Percentiles rank a stretch among this genome's conserved stretches.
These are phyloP conservation scores for Silene conica DNA, from an alignment of 148 eudicot species.

Conservation along the genomic window DNA sequence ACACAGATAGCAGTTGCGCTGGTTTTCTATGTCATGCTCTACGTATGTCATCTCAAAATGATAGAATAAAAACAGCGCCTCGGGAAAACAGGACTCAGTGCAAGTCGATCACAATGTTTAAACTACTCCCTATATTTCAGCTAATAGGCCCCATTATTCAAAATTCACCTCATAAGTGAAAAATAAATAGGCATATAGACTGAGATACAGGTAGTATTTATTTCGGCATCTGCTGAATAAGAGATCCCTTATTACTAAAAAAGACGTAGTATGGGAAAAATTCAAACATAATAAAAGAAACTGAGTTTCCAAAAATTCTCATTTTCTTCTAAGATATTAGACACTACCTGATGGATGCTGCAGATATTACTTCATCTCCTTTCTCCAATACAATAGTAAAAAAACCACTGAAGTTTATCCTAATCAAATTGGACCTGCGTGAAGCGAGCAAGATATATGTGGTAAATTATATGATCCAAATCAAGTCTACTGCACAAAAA, in stretches of 20 bases:
- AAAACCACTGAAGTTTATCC: conserved; percentile 71
- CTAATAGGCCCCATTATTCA: too few relatives aligned
- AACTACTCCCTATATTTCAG: too few relatives aligned
- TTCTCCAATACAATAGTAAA: conserved; percentile 70
- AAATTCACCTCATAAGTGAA: too few relatives aligned
- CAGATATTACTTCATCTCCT: conserved; percentile 71
- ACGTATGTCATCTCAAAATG: too few relatives aligned
- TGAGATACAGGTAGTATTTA: background rate
- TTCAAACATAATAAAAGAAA: too few relatives aligned
- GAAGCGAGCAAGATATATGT: conserved; percentile 6
- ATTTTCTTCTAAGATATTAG: background rate
- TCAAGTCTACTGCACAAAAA: background rate
- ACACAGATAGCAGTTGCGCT: too few relatives aligned
- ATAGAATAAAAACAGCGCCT: too few relatives aligned
- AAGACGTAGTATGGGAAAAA: background rate
- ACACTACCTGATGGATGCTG: conserved; percentile 75
- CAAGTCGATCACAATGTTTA: too few relatives aligned
- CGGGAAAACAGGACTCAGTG: too few relatives aligned
- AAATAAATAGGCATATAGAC: too few relatives aligned
- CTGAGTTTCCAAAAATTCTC: background rate
- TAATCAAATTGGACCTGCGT: conserved; percentile 68
- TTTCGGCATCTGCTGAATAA: background rate
- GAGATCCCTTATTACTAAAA: background rate
- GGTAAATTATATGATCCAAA: background rate
- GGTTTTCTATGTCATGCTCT: too few relatives aligned